Conservation (phyloP, 805 yeast species). For the Saturnispora sekii region DNA sequence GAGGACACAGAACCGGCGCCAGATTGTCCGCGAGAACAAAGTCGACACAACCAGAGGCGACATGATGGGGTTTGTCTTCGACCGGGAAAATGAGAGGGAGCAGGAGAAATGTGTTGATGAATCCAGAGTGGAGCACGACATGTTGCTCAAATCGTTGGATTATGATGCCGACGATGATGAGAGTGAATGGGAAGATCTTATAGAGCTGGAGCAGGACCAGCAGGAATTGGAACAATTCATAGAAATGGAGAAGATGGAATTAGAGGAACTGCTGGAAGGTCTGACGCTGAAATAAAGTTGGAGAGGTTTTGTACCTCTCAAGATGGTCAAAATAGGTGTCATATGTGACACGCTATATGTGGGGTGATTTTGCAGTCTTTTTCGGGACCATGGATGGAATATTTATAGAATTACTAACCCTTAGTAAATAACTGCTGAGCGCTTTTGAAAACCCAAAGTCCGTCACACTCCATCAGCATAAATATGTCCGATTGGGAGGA, state of each 20-base stretch:
- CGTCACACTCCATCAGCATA: too few species aligned
- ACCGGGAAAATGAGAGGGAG: slow-evolving; percentile 16
- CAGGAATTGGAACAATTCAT: slow-evolving; percentile 23
- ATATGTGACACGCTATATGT: too few species aligned
- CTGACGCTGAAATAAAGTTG: background rate
- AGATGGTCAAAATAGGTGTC: too few species aligned
- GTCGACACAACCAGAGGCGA: slow-evolving; percentile 17
- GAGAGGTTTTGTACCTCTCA: too few species aligned
- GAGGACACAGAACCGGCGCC: slow-evolving; percentile 7
- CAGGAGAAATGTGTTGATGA: slow-evolving; percentile 12
- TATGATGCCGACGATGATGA: slow-evolving; percentile 20
- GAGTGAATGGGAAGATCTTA: background rate
- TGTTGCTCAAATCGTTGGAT: slow-evolving; percentile 17
- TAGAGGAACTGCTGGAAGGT: slow-evolving; percentile 20
- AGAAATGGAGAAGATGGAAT: slow-evolving; percentile 19
- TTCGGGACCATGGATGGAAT: too few species aligned
- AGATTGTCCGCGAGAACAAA: slow-evolving; percentile 11
- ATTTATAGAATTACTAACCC: too few species aligned
- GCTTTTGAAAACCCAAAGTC: background rate
- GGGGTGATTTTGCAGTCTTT: too few species aligned
- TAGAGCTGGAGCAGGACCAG: background rate
- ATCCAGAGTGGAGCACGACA: slow-evolving; percentile 14
- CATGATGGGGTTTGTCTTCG: slow-evolving; percentile 21
- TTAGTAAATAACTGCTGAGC: background rate
- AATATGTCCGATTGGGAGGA: slow-evolving; percentile 31